phyloP scores from a whole-genome alignment of 2,329 filamentous ascomycete species.

The Clonostachys byssicola region DNA sequence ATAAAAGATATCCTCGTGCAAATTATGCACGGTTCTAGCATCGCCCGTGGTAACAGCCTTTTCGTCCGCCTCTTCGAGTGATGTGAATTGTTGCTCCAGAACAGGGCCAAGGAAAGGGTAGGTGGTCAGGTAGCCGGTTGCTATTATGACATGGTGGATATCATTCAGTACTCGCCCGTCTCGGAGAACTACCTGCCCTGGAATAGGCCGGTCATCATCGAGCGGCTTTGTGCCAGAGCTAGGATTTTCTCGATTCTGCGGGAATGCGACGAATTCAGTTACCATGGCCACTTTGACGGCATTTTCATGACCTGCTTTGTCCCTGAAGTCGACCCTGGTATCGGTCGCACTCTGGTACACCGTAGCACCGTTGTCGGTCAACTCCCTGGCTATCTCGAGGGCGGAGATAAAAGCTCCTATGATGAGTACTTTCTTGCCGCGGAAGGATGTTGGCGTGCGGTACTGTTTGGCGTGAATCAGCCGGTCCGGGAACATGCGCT shows the following conservation, averaged over 20 bases:
- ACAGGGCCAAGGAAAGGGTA: constrained; percentile 53
- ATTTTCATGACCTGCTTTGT: constrained; percentile 40
- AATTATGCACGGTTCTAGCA: too few species aligned
- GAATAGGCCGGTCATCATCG: constrained; percentile 42
- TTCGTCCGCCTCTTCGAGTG: too few species aligned
- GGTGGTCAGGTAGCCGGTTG: constrained; percentile 65
- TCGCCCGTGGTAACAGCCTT: too few species aligned
- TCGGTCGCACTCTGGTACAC: constrained; percentile 47
- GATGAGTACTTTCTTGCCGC: constrained; percentile 44
- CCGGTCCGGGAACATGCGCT: constrained; percentile 41
- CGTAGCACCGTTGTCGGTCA: constrained; percentile 24
- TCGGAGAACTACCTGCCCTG: too few species aligned
- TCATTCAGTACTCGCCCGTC: too few species aligned
- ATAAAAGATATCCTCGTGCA: too few species aligned
- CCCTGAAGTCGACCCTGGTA: constrained; percentile 55
- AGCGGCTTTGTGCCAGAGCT: constrained; percentile 25
- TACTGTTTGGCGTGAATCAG: constrained; percentile 72
- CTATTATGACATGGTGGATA: constrained; percentile 44
- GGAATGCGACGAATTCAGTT: constrained; percentile 5
- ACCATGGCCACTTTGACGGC: background rate
- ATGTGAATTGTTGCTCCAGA: too few species aligned
- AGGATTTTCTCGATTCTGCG: constrained; percentile 35
- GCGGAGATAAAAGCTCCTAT: constrained; percentile 46
- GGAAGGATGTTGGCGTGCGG: constrained; percentile 54
- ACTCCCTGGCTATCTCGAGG: constrained; percentile 34